Evolutionary conservation across 2,329 filamentous ascomycete genomes (phyloP).

Genomic region (Epichloe uncinata): DNA sequence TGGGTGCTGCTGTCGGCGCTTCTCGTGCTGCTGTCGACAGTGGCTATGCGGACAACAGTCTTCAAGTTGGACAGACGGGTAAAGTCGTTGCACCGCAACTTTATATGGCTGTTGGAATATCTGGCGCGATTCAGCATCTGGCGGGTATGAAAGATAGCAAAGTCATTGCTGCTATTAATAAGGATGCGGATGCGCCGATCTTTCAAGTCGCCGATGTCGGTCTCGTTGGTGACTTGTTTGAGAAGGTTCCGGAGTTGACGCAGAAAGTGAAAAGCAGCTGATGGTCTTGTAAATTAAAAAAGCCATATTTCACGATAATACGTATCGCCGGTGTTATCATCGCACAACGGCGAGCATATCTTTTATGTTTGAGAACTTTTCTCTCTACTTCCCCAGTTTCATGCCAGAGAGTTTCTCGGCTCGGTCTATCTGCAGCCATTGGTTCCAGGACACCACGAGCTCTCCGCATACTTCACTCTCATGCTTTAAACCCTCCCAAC

Average conservation of each 20-base stretch:
- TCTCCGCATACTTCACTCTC: slow-evolving; percentile 43
- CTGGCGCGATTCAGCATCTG: slow-evolving; percentile 93
- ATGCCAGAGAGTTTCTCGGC: slow-evolving; percentile 57
- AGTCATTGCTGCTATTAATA: slow-evolving; percentile 98
- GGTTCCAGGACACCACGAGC: slow-evolving; percentile 61
- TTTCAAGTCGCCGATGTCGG: slow-evolving; percentile 97
- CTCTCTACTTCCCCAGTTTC: slow-evolving; percentile 59
- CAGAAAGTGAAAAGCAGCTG: slow-evolving; percentile 67
- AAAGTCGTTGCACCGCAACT: slow-evolving; percentile 96
- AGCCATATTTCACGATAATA: not conserved
- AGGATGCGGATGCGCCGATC: slow-evolving; percentile 91
- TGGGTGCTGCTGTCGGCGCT: slow-evolving; percentile 92
- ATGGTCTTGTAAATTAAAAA: slow-evolving; percentile 6
- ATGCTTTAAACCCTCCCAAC: slow-evolving; percentile 64
- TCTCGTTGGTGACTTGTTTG: slow-evolving; percentile 87
- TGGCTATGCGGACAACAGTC: slow-evolving; percentile 94
- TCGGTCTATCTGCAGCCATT: slow-evolving; percentile 75
- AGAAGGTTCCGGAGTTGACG: slow-evolving; percentile 89
- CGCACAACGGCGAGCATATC: slow-evolving; percentile 44
- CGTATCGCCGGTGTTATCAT: slow-evolving; percentile 13
- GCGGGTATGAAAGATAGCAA: slow-evolving; percentile 99
- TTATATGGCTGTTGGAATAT: slow-evolving; percentile 92
- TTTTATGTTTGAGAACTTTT: slow-evolving; percentile 47
- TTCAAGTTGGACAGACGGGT: slow-evolving; percentile 96
- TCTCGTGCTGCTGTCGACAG: slow-evolving; percentile 92